phyloP scores from a whole-genome alignment of 2,329 filamentous ascomycete genomes.

The Sphaerostilbella broomeana region DNA sequence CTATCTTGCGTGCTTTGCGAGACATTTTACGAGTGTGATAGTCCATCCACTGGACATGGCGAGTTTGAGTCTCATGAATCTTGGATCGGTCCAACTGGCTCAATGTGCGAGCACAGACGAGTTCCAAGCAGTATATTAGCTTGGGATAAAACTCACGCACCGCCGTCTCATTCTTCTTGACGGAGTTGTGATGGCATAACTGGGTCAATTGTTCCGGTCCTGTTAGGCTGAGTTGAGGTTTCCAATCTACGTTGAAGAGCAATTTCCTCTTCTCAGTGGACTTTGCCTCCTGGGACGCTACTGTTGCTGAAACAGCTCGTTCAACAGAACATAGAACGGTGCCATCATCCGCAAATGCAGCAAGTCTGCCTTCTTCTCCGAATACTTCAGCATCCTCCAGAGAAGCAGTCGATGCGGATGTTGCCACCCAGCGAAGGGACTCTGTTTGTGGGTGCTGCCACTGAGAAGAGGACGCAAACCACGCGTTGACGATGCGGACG shows the following conservation, averaged over 20 bases:
- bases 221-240: conserved; percentile 32
- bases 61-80: not conserved
- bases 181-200: conserved; percentile 18
- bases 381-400: not conserved
- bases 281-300: conserved; percentile 11
- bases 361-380: not conserved
- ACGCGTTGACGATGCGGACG: not conserved
- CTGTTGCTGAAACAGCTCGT: conserved; percentile 20
- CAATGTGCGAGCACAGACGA: not conserved
- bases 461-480: conserved; percentile 2
- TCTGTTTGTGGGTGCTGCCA: not conserved
- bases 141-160: not conserved
- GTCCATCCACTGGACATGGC: conserved; percentile 7
- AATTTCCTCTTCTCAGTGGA: conserved; percentile 21
- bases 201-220: conserved; percentile 21
- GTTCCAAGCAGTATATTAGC: not conserved
- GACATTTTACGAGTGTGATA: not conserved
- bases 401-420: conserved; percentile 21
- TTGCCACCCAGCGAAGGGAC: not conserved
- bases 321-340: conserved; percentile 22
- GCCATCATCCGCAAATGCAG: conserved; percentile 1
- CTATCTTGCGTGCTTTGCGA: not conserved
- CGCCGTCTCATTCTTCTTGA: conserved; percentile 19
- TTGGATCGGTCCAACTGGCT: not conserved
- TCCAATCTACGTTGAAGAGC: conserved; percentile 31